These are phyloP conservation scores for Paratinospora sagittata DNA, from an alignment of 164 flowering plant species.

Conservation along the genomic window DNA sequence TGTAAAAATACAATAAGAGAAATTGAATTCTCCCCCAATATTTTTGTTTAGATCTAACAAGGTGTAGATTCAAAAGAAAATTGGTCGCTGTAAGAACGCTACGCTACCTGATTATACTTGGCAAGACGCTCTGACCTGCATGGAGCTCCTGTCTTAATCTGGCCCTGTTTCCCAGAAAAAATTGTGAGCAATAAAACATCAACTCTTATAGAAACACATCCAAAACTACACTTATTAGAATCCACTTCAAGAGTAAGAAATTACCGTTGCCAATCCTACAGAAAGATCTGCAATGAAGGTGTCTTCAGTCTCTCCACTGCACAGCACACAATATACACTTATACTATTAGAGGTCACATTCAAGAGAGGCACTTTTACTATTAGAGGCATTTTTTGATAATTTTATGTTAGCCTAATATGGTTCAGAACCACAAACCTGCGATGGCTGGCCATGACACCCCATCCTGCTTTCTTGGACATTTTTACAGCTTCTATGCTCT, in stretches of 20 bases:
- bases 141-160: constrained; percentile 90
- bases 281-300: constrained; percentile 93
- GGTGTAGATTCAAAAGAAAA: neutral
- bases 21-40: too few relatives aligned
- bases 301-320: constrained; percentile 94
- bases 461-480: constrained; percentile 95
- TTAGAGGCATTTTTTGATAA: too few relatives aligned
- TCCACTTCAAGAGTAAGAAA: neutral
- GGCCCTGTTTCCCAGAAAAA: constrained; percentile 45
- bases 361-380: too few relatives aligned
- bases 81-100: neutral
- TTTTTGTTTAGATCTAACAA: too few relatives aligned
- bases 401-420: neutral
- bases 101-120: constrained; percentile 73
- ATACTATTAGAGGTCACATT: too few relatives aligned
- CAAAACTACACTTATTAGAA: too few relatives aligned
- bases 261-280: constrained; percentile 83
- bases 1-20: too few relatives aligned
- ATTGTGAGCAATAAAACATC: neutral
- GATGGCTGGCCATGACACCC: constrained; percentile 97
- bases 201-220: neutral
- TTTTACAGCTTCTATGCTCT: constrained; percentile 90
- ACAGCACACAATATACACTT: too few relatives aligned
- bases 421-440: constrained; percentile 41
- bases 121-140: constrained; percentile 96